A percentile compares a stretch with the other conserved stretches of the same genome.
Conservation (phyloP, 2,329 filamentous ascomycete species). For the Knufia fluminis region DNA sequence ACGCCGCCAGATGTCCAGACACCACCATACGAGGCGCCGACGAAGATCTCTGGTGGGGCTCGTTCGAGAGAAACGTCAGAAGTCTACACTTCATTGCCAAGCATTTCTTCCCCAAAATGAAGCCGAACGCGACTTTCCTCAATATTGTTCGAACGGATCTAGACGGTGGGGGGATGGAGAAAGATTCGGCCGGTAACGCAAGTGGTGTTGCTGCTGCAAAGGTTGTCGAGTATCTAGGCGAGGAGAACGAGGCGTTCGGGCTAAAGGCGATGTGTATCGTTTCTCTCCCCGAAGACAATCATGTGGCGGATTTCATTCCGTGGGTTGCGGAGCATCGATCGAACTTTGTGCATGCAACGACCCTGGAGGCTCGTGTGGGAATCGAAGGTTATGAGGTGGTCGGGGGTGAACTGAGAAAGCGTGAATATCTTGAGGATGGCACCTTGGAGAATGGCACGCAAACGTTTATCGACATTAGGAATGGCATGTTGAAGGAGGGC, state of each 20-base stretch:
- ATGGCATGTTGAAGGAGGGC: too few relatives aligned
- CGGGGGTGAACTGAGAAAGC: slow-evolving; percentile 14
- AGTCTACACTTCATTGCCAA: slow-evolving; percentile 29
- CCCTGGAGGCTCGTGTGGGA: slow-evolving; percentile 34
- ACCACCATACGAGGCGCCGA: slow-evolving; percentile 28
- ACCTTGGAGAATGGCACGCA: too few relatives aligned
- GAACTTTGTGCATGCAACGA: slow-evolving; percentile 31
- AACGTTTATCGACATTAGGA: too few relatives aligned
- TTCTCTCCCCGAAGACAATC: slow-evolving; percentile 7
- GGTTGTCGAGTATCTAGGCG: slow-evolving; percentile 34
- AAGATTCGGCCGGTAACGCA: slow-evolving; percentile 30
- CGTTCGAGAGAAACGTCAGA: slow-evolving; percentile 41
- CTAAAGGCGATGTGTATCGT: slow-evolving; percentile 7
- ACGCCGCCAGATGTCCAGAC: not conserved
- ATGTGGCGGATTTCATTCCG: slow-evolving; percentile 26
- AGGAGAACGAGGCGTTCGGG: slow-evolving; percentile 29
- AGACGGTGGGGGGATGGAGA: slow-evolving; percentile 4
- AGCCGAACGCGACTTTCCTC: slow-evolving; percentile 16
- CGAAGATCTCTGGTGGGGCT: slow-evolving; percentile 33
- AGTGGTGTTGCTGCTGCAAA: slow-evolving; percentile 36
- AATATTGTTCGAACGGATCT: slow-evolving; percentile 28
- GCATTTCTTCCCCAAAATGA: slow-evolving; percentile 35
- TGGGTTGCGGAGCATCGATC: slow-evolving; percentile 34
- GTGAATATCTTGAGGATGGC: not conserved
- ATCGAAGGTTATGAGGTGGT: slow-evolving; percentile 28